Evolutionary conservation across 2,329 filamentous ascomycete species (phyloP), one percentile per base, ranked within the genome.

Genomic region (Stachybotrys chlorohalonatus): DNA sequence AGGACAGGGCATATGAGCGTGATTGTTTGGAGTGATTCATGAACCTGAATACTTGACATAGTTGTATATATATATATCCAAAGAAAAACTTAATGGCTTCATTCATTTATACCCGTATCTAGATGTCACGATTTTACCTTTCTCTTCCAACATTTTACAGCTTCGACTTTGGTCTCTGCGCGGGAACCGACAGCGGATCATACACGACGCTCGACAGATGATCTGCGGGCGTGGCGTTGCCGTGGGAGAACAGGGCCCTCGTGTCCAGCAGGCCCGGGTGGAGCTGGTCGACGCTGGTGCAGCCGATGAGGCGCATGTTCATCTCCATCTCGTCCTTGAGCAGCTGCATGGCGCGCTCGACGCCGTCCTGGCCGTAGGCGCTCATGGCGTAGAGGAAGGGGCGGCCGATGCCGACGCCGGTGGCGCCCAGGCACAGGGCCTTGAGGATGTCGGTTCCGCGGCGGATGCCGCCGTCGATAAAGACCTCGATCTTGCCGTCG

Each of bases 321-420:
- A 97, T 97, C 75, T 95, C 91, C 83, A 99, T 89, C 79, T 99
- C 94, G 66, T 97, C 94, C 75, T 89, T 91, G 62, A 96, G 80
- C 56, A 96, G 75, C 71, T 91, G 87, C 87, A 97, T 96, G 36
- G 94, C 94, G 39, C 90, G 82, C 66, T 95, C 89, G 17, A 97
- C 93, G 59, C 94, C 94, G 2, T 86, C 79, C 56, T 90, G 74
- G 1, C 94, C 94, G 65, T 97, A 97, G 9, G 90, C 84, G 59
- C 86, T 89, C 93, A 99, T 97, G 65, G 94, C 93, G 68, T 92
- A 99, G 57, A 99, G 73, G 77, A 99, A 97, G 30, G 94, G 94
- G 5, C 94, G 79, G 4, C 94, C 94, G 63, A 99, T 96, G 47
- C 94, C 94, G 1, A 97, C 92, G 45, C 91, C 94, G 65, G 82